These are phyloP conservation scores for Syzygium grande DNA, from an alignment of 345 rosid genomes.

Conservation along the genomic window DNA sequence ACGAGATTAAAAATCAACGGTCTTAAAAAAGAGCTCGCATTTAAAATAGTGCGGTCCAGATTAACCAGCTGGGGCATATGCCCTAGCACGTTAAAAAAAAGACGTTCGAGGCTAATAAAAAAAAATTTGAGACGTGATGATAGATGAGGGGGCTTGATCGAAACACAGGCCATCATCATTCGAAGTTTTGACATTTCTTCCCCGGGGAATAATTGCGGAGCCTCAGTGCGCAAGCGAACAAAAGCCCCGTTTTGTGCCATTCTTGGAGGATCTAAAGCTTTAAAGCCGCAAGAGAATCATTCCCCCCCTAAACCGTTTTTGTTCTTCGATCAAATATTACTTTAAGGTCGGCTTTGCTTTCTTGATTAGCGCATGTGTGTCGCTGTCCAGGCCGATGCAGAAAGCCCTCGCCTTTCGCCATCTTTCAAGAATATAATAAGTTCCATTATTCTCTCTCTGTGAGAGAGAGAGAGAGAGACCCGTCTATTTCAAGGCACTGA, in stretches of 20 bases:
- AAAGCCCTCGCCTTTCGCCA: background rate
- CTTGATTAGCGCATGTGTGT: background rate
- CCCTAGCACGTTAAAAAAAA: too few species aligned
- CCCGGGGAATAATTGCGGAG: background rate
- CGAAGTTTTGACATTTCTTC: background rate
- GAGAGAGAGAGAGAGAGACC: background rate
- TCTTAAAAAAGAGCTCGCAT: background rate
- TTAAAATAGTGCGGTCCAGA: too few species aligned
- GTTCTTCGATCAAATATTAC: background rate
- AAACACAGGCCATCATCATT: background rate
- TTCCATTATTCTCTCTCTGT: background rate
- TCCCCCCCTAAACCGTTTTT: background rate
- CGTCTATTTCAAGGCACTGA: background rate
- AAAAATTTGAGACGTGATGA: background rate
- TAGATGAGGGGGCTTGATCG: background rate
- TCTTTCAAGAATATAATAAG: background rate
- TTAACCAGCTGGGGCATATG: fast-evolving
- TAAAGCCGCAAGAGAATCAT: background rate
- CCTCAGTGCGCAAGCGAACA: background rate
- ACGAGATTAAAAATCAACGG: background rate
- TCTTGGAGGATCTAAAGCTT: background rate
- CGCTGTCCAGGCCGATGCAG: background rate
- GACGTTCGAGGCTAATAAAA: background rate
- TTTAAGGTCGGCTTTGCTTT: background rate
- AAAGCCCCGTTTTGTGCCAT: background rate